phyloP scores from a whole-genome alignment of 345 rosid genomes.

The Turritis glabra region DNA sequence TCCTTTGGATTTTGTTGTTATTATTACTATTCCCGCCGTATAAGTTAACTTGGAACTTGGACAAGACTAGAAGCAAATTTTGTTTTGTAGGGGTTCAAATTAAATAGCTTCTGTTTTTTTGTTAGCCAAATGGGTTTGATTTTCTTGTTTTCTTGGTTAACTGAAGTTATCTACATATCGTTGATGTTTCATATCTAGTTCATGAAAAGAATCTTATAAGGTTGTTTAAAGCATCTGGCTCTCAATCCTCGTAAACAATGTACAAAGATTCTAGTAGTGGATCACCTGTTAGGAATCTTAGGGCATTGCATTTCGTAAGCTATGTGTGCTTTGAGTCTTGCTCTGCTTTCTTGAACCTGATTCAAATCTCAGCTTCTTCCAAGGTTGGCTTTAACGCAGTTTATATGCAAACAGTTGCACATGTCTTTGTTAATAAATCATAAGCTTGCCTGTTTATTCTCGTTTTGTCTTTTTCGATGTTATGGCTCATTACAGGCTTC shows the following conservation, averaged over 20 bases:
- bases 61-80: neutral
- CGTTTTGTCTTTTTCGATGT: neutral
- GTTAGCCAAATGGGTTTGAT: neutral
- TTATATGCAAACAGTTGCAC: neutral
- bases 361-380: neutral
- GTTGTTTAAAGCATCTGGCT: neutral
- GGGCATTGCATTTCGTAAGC: neutral
- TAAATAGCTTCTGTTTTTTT: neutral
- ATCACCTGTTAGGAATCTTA: neutral
- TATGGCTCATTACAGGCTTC: neutral
- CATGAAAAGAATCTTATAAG: neutral
- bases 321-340: neutral
- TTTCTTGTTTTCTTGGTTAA: constrained; percentile 6
- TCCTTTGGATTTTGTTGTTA: neutral
- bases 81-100: neutral
- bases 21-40: constrained; percentile 15
- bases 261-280: neutral
- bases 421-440: neutral
- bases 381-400: neutral
- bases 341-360: constrained; percentile 12
- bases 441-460: neutral
- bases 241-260: neutral
- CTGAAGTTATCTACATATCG: neutral
- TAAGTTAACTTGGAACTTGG: constrained; percentile 18
- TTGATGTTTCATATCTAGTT: neutral